Base-by-base conservation (phyloP, 768 basidiomycete genomes). In the Trametes cingulata region DNA sequence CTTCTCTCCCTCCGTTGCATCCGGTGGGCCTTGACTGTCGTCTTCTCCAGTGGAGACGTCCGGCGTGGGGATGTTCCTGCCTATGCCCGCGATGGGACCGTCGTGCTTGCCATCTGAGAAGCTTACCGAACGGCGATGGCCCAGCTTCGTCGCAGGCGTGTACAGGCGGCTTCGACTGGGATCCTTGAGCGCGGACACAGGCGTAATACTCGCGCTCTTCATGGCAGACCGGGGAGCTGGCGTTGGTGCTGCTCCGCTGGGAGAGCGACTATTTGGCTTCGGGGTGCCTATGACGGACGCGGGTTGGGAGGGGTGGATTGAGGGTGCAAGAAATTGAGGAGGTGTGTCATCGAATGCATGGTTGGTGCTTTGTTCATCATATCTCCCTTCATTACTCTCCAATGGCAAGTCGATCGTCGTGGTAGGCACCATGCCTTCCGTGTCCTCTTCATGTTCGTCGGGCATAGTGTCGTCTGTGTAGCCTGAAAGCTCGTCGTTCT, bases 51-150 rank as follows among this genome's bases (percentile, higher is more conserved):
- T 48, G 27, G 64, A 66, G 45, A 73, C 72, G 35, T 73, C 73
- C 19, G 74, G 80, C 14, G 75, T 76, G 15, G 74, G 73, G 37
- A 72, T 73, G 49, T 76, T 77, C 45, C 76, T 68, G 45, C 71
- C 74, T 42, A 88, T 72, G 3, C 88, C 92, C 53, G 78, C 77
- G 46, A 97, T 97, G n/a, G 91, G 93, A 2, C 96, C 95, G 33
- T 90, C 87, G 61, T 82, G 83, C 70, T 87, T 90, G 6, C 97
- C 97, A 70, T 99, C 97, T 24, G 95, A 97, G 76, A 99, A 99
- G 72, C 93, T 96, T 58, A 99, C 96, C 42, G 91, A 93, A 39
- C 93, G 82, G n/a, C 87, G 83, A 65, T 87, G 85, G 13, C 75
- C 73, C 15, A 73, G 64, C 52, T 69, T 75, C 48, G 77, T 77